Evolutionary conservation across 2,329 filamentous ascomycete species (phyloP).

Genomic region (Zarea fungicola): DNA sequence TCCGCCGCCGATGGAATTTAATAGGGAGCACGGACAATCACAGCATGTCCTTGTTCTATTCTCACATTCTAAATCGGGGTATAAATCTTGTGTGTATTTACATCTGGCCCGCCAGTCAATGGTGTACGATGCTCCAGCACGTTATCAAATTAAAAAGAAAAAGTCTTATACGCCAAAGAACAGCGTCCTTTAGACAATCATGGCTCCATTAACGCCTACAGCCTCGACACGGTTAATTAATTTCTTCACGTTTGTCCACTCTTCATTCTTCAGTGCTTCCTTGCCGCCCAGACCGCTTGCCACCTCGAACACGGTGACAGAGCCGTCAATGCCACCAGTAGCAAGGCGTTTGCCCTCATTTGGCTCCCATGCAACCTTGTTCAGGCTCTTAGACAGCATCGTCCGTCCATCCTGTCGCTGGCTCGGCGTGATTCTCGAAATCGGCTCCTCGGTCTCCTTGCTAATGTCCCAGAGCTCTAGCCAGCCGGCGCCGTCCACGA

Average conservation of each 20-base stretch:
- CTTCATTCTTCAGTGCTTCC: slow-evolving; percentile 76
- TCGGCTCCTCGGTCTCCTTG: slow-evolving; percentile 85
- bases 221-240: slow-evolving; percentile 71
- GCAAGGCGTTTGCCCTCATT: slow-evolving; percentile 82
- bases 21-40: too few species aligned
- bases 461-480: slow-evolving; percentile 95
- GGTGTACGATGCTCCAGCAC: slow-evolving; percentile 9
- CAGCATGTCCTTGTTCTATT: too few species aligned
- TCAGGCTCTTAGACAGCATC: slow-evolving; percentile 78
- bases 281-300: slow-evolving; percentile 75
- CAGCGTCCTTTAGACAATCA: slow-evolving; percentile 29
- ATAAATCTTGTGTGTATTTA: slow-evolving; percentile 7
- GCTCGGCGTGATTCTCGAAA: slow-evolving; percentile 72
- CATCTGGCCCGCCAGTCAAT: slow-evolving; percentile 8
- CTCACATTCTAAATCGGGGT: too few species aligned
- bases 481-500: slow-evolving; percentile 88
- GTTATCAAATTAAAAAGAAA: slow-evolving; percentile 1
- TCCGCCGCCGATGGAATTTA: too few species aligned
- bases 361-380: slow-evolving; percentile 91
- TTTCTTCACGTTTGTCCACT: slow-evolving; percentile 92
- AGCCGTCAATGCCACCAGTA: slow-evolving; percentile 86
- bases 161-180: slow-evolving; percentile 2
- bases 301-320: slow-evolving; percentile 90
- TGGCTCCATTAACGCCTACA: slow-evolving; percentile 45
- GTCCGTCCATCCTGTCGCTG: slow-evolving; percentile 58